Percentiles rank a stretch among this genome's conserved stretches.
These are phyloP conservation scores for Rhizoclosmatium globosum DNA, from an alignment of 192 early-diverging fungal genomes.

Conservation along the genomic window DNA sequence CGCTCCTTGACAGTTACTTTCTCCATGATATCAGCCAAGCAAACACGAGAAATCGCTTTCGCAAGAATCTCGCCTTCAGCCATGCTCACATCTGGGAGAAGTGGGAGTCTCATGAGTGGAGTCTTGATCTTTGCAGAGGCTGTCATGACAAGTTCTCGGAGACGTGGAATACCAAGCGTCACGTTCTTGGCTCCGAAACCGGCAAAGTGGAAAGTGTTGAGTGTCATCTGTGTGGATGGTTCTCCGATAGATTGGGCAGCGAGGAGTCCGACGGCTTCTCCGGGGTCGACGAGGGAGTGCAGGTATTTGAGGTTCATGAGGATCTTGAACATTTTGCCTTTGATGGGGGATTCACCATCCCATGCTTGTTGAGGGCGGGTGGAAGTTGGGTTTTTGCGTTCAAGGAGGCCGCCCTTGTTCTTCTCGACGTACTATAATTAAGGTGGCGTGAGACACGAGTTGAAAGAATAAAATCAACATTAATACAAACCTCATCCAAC, in stretches of 20 bases:
- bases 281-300: slow-evolving; percentile 93
- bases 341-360: slow-evolving; percentile 61
- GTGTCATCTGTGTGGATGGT: slow-evolving; percentile 99
- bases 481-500: slow-evolving; percentile 69
- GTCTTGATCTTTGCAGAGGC: slow-evolving; percentile 90
- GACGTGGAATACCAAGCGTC: slow-evolving; percentile 98
- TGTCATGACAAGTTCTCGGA: slow-evolving; percentile 99
- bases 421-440: slow-evolving; percentile 66
- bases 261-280: slow-evolving; percentile 97
- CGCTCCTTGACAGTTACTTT: slow-evolving; percentile 84
- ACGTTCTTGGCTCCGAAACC: slow-evolving; percentile 97
- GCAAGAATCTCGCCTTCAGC: slow-evolving; percentile 72
- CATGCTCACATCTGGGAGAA: slow-evolving; percentile 65
- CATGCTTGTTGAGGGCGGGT: slow-evolving; percentile 48
- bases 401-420: slow-evolving; percentile 74
- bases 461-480: slow-evolving; percentile 5
- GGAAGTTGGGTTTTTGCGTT: slow-evolving; percentile 8
- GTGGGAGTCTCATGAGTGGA: slow-evolving; percentile 90
- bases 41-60: slow-evolving; percentile 77
- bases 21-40: slow-evolving; percentile 86
- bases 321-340: slow-evolving; percentile 84
- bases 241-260: slow-evolving; percentile 99
- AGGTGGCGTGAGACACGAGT: background rate
- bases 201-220: slow-evolving; percentile 99
- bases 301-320: slow-evolving; percentile 97